Base-by-base conservation (phyloP, 495 filamentous ascomycete genomes). In the Talaromyces stipitatus region DNA sequence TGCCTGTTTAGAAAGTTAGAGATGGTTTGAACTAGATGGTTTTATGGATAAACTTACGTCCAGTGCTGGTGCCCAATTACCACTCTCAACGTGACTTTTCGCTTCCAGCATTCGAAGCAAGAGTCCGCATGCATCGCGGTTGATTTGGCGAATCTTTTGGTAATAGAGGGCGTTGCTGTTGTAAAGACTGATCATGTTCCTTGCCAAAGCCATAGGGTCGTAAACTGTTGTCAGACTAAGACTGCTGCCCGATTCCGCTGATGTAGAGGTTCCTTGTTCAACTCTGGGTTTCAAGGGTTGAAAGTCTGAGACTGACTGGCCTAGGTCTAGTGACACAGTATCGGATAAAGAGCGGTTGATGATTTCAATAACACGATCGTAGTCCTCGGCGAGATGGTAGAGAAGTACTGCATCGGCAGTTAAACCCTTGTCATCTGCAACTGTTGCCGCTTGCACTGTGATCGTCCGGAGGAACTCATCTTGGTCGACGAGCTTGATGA, bases 381-480 rank as follows among this genome's bases (percentile, higher is more conserved):
- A 97, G 64, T 99, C 90, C 63, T 89, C 89, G 0, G 92, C 92
- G 32, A 99, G 80, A 68, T 97, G 92, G 65, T 94, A 97, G 36
- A 99, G 74, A 47, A 99, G 78, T 4, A 97, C 92, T 1, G 95
- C 91, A 69, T 99, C 94, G 6, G 90, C 90, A 1, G 85, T 87
- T 33, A 95, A 80, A 30, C 95, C 92, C 68, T 90, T 95, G 63
- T 97, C 95, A 60, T 97, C 92, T 4, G 94, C 94, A 56, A 91
- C 86, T 53, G 82, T 85, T 30, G 94, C 94, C 29, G 94, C 94
- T 69, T 96, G 89, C 36, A 89, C 75, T 2, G 91, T 97, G 65
- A 99, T 90, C 43, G 84, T 84, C 60, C 83, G 85, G 60, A 97
- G 77, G 69, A 96, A 95, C 56, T 95, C 87, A 30, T 85, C 79